Evolutionary conservation across 2,329 filamentous ascomycete genomes (phyloP), one percentile per base, ranked within the genome.

Genomic region (Monilinia vaccinii-corymbosi): DNA sequence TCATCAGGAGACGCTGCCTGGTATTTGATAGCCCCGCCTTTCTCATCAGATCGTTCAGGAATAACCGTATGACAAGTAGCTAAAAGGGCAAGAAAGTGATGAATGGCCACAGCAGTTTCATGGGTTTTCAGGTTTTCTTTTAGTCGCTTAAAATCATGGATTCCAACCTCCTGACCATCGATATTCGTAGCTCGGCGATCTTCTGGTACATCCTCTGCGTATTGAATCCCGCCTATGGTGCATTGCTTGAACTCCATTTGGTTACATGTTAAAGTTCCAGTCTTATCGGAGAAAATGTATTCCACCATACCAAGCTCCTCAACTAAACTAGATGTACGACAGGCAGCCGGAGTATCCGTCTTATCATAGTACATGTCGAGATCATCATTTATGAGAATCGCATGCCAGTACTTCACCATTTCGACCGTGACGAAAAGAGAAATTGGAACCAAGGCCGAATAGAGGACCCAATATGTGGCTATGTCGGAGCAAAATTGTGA

Each of bases 191-290:
- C 87, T 68, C 89, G 83, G 60, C 91, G 85, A 71, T 99, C 94
- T 73, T 99, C 94, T 0, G 94, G 88, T 1, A 97, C 85, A 47
- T 93, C 90, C 58, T 94, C 91, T 14, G 90, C 88, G 71, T 99
- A 99, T 75, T 96, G 93, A 57, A 97, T 86, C 31, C 94, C 94
- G 31, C 85, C 90, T 70, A 99, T 97, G 0, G 89, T 88, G 70
- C 89, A 95, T 74, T 97, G 91, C 72, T 91, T 91, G 74, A 97
- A 99, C 73, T 97, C 93, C 94, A 99, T 97, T 81, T 91, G 86
- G 71, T 97, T 97, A 76, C 92, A 96, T n/a, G 93, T 97, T 69
- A 97, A 78, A 4, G 93, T 97, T 47, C 93, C 93, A 1, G 93
- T 97, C 78, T 97, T 97, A 78, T 97, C 93, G 0, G 91, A 97